Evolutionary conservation across 106 monocot genomes (phyloP).

Genomic region (Agapanthus africanus): DNA sequence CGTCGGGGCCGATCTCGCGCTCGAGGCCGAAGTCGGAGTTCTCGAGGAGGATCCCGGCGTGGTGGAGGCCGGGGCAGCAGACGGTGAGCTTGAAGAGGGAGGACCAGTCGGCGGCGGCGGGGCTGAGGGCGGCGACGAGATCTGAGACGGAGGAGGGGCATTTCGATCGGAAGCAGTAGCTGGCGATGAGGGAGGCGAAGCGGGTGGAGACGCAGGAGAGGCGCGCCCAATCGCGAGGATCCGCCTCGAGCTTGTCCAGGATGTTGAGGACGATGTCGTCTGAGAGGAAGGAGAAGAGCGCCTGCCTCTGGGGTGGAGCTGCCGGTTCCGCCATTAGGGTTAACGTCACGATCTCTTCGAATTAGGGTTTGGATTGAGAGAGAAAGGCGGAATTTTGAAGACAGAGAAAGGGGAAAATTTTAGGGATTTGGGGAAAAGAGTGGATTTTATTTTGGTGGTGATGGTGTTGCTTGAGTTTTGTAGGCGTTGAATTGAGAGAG

Average conservation of each 20-base stretch:
- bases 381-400: not conserved
- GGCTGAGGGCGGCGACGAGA: slow-evolving; percentile 7
- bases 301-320: not conserved
- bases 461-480: not conserved
- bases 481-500: not conserved
- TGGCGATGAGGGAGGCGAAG: slow-evolving; percentile 47
- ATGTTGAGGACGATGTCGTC: slow-evolving; percentile 74
- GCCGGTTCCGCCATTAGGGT: not conserved
- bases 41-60: slow-evolving; percentile 80
- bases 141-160: slow-evolving; percentile 33
- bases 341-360: not conserved
- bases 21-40: slow-evolving; percentile 83
- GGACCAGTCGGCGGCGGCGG: slow-evolving; percentile 33
- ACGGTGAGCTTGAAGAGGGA: slow-evolving; percentile 80
- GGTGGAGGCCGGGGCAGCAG: slow-evolving; percentile 84
- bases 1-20: slow-evolving; percentile 73
- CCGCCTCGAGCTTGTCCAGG: slow-evolving; percentile 49
- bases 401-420: not conserved
- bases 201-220: slow-evolving; percentile 49
- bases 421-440: not conserved
- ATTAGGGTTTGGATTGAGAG: not conserved
- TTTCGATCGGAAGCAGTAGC: slow-evolving; percentile 40
- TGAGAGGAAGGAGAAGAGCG: slow-evolving; percentile 33
- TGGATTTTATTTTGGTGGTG: not conserved
- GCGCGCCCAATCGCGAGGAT: slow-evolving; percentile 78